Conservation (phyloP, 192 early-diverging fungal genomes). For the Helicostylum pulchrum region DNA sequence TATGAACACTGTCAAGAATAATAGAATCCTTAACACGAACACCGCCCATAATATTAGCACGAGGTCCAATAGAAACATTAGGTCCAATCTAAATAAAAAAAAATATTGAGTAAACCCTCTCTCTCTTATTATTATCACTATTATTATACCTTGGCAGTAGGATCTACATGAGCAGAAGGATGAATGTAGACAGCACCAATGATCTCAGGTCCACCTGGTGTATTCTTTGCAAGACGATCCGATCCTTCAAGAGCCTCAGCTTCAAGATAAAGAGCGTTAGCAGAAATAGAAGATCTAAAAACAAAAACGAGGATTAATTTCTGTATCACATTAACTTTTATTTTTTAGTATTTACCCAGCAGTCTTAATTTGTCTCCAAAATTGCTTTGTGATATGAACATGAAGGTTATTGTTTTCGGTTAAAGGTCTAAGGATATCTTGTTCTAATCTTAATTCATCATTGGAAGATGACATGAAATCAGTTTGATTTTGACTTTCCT, state of each 20-base stretch:
- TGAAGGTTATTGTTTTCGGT: conserved; percentile 82
- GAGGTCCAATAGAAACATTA: conserved; percentile 93
- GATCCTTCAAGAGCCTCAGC: conserved; percentile 63
- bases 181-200: conserved; percentile 93
- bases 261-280: conserved; percentile 91
- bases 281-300: conserved; percentile 83
- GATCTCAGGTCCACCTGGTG: conserved; percentile 65
- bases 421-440: conserved; percentile 87
- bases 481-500: conserved; percentile 45
- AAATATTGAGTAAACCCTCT: background rate
- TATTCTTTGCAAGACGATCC: conserved; percentile 59
- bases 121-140: background rate
- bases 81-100: conserved; percentile 71
- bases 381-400: conserved; percentile 80
- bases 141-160: conserved; percentile 68
- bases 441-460: conserved; percentile 83
- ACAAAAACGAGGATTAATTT: conserved; percentile 1
- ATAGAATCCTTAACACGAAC: conserved; percentile 93
- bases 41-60: conserved; percentile 83
- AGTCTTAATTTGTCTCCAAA: conserved; percentile 98
- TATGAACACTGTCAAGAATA: conserved; percentile 87
- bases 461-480: conserved; percentile 39
- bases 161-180: conserved; percentile 89
- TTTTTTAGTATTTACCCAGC: conserved; percentile 52
- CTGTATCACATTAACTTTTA: background rate